Evolutionary conservation across 2,329 filamentous ascomycete genomes (phyloP), one percentile per base, ranked within the genome.

Genomic region (Alternaria brassicae): DNA sequence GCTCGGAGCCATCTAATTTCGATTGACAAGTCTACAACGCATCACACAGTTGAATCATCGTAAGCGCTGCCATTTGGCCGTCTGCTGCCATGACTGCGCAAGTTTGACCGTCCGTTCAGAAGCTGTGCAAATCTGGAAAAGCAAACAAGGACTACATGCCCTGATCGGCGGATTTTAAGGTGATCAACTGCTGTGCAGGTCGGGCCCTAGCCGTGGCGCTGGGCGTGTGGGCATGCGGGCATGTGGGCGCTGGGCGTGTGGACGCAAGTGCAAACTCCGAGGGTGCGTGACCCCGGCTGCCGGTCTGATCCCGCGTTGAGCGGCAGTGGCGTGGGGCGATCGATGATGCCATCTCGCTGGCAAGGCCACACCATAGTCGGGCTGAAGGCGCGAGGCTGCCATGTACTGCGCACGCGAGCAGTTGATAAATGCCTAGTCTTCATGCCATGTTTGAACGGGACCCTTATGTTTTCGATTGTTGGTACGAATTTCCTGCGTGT

Each of bases 241-340:
- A n/a, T n/a, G n/a, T n/a, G n/a, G n/a, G n/a, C n/a, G n/a, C n/a
- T n/a, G n/a, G n/a, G 44, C 28, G 28, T 48, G 44, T 48, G 28
- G 44, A 19, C 44, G 44, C 30, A n/a, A 25, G 30, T n/a, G 19
- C 44, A 48, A 34, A 36, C 28, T 48, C 44, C 28, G 30, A 32
- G 30, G 49, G 49, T 40, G 48, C 25, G 23, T 28, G 17, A 45
- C 50, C 56, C 50, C 41, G 55, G 55, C 49, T 10, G 4, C 30
- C 30, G 9, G 17, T 39, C 30, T 34, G 51, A 45, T 55, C 56
- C 56, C 37, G 44, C 56, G 25, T 48, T 13, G 40, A 41, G 51
- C 56, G 51, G 56, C 41, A 59, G 51, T 59, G 56, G 56, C 56
- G 56, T 53, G 36, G 30, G 36, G 37, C 51, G 37, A 32, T 28